Evolutionary conservation across 352 stramenopile species (phyloP).

Genomic region (Phytophthora chlamydospora): DNA sequence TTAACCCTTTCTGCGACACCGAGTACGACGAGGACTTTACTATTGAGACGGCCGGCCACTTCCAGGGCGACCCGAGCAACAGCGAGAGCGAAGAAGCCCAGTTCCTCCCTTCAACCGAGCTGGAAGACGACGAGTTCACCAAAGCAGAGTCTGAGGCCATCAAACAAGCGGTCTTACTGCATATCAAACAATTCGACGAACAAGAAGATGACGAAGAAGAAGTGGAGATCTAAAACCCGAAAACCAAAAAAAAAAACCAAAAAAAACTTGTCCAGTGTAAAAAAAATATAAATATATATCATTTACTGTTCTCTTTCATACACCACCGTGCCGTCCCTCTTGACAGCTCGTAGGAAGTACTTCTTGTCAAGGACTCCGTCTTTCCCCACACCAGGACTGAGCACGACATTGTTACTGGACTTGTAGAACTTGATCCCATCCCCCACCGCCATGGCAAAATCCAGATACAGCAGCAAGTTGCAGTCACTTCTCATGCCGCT

Average conservation of each 20-base stretch:
- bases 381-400: slow-evolving; percentile 64
- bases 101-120: slow-evolving; percentile 21
- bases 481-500: slow-evolving; percentile 79
- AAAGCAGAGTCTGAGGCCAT: slow-evolving; percentile 29
- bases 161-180: slow-evolving; percentile 32
- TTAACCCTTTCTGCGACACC: slow-evolving; percentile 74
- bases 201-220: slow-evolving; percentile 28
- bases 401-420: slow-evolving; percentile 86
- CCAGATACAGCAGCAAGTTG: slow-evolving; percentile 79
- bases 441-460: slow-evolving; percentile 54
- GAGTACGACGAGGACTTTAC: slow-evolving; percentile 28
- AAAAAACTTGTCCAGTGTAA: background rate
- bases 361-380: slow-evolving; percentile 48
- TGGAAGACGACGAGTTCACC: slow-evolving; percentile 18
- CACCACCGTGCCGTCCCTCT: slow-evolving; percentile 53
- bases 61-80: slow-evolving; percentile 28
- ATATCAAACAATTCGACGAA: slow-evolving; percentile 36
- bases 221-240: slow-evolving; percentile 22
- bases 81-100: slow-evolving; percentile 28
- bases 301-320: slow-evolving; percentile 47
- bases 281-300: background rate
- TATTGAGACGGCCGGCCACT: slow-evolving; percentile 45
- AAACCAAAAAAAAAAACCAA: too few species aligned
- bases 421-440: slow-evolving; percentile 86
- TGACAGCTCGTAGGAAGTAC: slow-evolving; percentile 75